Evolutionary conservation across 2,329 filamentous ascomycete species (phyloP), one percentile per base, ranked within the genome.

Genomic region (Fonsecaea pedrosoi): DNA sequence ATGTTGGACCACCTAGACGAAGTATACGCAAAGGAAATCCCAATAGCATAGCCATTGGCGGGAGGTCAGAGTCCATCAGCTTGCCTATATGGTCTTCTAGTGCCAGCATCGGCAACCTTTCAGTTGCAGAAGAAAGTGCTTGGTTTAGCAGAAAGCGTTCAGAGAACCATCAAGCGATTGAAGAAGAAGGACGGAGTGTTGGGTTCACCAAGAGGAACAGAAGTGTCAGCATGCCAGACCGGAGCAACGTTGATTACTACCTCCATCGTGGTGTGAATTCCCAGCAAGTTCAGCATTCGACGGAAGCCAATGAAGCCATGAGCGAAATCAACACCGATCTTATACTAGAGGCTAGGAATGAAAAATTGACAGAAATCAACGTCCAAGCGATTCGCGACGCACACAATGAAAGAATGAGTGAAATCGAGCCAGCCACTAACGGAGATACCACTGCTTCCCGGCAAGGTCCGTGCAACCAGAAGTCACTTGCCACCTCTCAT

Each of bases 31-130:
- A 57, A 38, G 53, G 62, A 15, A 72, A 71, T 54, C 63, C 67
- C 12, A 66, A 73, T 53, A 73, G 71, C 54, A 55, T 73, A 12
- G 71, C 71, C 32, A 60, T 73, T n/a, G 71, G 65, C 35, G 71
- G 71, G 30, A 69, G 70, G 59, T 69, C 70, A 38, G 68, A 66
- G 18, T 68, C 68, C 10, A 60, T 70, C 34, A 68, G 63, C 37
- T 32, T 70, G 10, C 68, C 65, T 53, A 54, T 68, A 18, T 25
- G 58, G 15, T 66, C 59, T 25, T 60, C 67, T 2, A 42, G 40
- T 50, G 55, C 45, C 18, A 66, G 56, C 55, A 59, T 65, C 13
- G 38, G 48, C 15, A 60, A 60, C 18, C 15, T 59, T 2, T 64
- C 65, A n/a, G 53, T 58, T n/a, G 56, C 62, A 25, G 65, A 59